These are phyloP conservation scores for Pleomassaria siparia DNA, from an alignment of 2,329 filamentous ascomycete genomes.

Conservation along the genomic window DNA sequence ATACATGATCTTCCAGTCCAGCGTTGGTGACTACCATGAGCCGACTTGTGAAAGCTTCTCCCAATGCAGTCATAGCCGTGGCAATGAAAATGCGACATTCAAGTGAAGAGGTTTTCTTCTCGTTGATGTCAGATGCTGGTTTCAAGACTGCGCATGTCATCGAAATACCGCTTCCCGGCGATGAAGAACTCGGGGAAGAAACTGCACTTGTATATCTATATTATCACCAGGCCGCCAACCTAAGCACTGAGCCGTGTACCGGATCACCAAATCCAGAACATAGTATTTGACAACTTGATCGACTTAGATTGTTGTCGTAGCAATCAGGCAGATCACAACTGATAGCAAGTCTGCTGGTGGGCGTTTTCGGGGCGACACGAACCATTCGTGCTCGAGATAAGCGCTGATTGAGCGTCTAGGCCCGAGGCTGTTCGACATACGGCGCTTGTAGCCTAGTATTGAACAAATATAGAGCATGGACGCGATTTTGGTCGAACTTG, in stretches of 20 bases:
- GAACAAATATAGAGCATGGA: not conserved
- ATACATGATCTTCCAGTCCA: slow-evolving; percentile 45
- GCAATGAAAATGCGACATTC: slow-evolving; percentile 69
- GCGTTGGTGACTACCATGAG: slow-evolving; percentile 61
- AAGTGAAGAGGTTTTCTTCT: slow-evolving; percentile 67
- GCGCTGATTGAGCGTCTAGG: too few relatives aligned
- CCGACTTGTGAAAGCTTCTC: slow-evolving; percentile 51
- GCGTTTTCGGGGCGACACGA: too few relatives aligned
- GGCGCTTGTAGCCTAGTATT: too few relatives aligned
- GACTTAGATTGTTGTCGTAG: too few relatives aligned
- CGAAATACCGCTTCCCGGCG: slow-evolving; percentile 9
- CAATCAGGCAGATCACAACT: too few relatives aligned
- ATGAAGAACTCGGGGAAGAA: slow-evolving; percentile 26
- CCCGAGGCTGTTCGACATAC: too few relatives aligned
- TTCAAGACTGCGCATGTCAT: slow-evolving; percentile 17
- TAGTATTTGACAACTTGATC: too few relatives aligned
- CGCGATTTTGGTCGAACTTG: not conserved
- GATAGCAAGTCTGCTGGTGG: too few relatives aligned
- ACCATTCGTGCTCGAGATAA: too few relatives aligned
- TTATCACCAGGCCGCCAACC: not conserved
- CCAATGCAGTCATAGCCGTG: slow-evolving; percentile 56
- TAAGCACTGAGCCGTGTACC: not conserved
- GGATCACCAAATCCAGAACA: too few relatives aligned
- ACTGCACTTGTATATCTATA: slow-evolving; percentile 27
- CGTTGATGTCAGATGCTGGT: slow-evolving; percentile 46